phyloP scores from a whole-genome alignment of 805 yeast genomes.

The fission yeast (Schizosaccharomyces pombe) region DNA sequence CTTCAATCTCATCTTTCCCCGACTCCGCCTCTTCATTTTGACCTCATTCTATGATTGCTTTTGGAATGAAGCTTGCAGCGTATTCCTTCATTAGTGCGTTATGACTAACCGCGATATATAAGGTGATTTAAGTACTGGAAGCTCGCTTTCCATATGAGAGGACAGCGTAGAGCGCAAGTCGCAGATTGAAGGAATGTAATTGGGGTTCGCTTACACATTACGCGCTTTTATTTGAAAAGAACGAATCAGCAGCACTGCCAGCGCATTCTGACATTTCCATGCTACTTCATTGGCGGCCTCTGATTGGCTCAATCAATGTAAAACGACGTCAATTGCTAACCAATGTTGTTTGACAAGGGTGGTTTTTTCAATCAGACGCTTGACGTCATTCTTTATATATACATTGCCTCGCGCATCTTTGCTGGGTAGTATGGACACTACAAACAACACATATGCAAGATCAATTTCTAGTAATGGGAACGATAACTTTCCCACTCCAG shows the following conservation, averaged over 20 bases:
- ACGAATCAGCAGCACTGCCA: too few relatives aligned
- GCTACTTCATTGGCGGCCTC: background rate
- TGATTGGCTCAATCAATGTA: background rate
- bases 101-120: too few relatives aligned
- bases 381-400: background rate
- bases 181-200: background rate
- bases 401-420: background rate
- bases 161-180: too few relatives aligned
- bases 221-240: background rate
- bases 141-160: too few relatives aligned
- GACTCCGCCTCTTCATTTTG: too few relatives aligned
- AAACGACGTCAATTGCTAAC: background rate
- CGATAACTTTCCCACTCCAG: background rate
- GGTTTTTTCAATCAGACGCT: background rate
- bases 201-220: background rate
- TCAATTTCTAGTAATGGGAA: background rate
- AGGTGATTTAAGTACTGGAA: too few relatives aligned
- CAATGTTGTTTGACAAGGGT: background rate
- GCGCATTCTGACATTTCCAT: too few relatives aligned
- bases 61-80: too few relatives aligned
- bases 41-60: too few relatives aligned
- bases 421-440: background rate
- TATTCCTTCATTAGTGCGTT: too few relatives aligned
- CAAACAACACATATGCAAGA: background rate
- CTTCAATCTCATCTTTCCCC: too few relatives aligned